Percentiles rank a stretch among this genome's conserved stretches.
phyloP scores from a whole-genome alignment of 2,329 filamentous ascomycete species.

The Claviceps quebecensis region DNA sequence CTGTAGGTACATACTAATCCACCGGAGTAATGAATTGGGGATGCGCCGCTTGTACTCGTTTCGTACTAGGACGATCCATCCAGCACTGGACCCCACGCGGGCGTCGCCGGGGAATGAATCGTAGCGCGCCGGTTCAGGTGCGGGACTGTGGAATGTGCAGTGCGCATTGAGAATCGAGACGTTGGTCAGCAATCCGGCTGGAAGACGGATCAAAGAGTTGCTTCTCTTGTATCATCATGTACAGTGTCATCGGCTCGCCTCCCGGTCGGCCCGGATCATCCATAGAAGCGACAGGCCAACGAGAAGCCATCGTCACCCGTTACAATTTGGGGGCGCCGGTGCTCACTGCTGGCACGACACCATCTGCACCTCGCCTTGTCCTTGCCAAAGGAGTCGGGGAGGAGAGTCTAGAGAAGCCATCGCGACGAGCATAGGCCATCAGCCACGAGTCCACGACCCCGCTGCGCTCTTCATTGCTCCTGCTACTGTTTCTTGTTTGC shows the following conservation, averaged over 20 bases:
- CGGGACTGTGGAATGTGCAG: background rate
- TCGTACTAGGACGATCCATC: constrained; percentile 2
- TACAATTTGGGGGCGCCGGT: too few relatives aligned
- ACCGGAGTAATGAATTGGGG: background rate
- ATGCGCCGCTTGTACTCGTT: constrained; percentile 1
- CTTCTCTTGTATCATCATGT: background rate
- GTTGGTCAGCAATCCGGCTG: background rate
- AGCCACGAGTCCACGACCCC: constrained; percentile 4
- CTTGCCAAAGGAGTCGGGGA: background rate
- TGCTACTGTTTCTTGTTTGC: background rate
- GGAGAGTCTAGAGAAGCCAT: background rate
- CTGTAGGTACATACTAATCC: too few relatives aligned
- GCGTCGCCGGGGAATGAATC: constrained; percentile 3
- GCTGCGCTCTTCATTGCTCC: background rate
- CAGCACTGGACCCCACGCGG: background rate
- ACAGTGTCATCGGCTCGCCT: background rate
- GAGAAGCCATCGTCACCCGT: too few relatives aligned
- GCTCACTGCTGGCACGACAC: too few relatives aligned
- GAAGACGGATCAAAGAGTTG: background rate
- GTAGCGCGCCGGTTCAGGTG: background rate
- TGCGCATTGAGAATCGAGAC: background rate
- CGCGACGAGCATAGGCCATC: background rate
- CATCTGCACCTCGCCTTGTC: background rate
- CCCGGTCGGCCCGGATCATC: background rate
- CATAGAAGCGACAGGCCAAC: background rate